Evolutionary conservation across 2,329 filamentous ascomycete species (phyloP), one percentile per base, ranked within the genome.

Genomic region (Diaporthe sp.): DNA sequence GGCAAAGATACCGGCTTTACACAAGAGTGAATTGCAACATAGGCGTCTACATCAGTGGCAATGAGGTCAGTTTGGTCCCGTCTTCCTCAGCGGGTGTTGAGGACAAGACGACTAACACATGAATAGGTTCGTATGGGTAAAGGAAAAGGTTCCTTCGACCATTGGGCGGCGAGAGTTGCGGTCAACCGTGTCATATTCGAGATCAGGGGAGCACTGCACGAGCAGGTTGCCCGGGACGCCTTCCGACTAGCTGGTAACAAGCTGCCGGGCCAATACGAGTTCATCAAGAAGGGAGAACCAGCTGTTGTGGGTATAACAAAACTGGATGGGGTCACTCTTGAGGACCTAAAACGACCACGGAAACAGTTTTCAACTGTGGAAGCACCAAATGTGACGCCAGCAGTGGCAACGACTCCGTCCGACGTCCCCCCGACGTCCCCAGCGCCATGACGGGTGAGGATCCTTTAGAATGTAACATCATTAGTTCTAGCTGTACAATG

Each of bases 71-170:
- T 77, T 27, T 50, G 19, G 50, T 12, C 25, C 37, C 2, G 47
- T 53, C 63, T 39, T 2, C 19, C 25, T 10, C 8, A 53, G 37
- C 17, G 35, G 27, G 25, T 27, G 32, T 51, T 9, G 53, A 25
- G 17, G 6, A 8, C 7, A 10, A n/a, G 9, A n/a, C 59, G 17
- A 61, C 73, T 76, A 30, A 76, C 61, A 44, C 22, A 50, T 37
- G 22, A 13, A 30, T 25, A 93, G 91, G 93, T 95, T 83, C 93
- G 97, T 90, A 99, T 99, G 97, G 97, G 97, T 83, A 99, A 98
- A 86, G 97, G 97, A 85, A 99, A 99, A 84, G 97, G 97, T 79
- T 94, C 93, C 76, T 98, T 99, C 82, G 97, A 99, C 83, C 94
- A 97, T 82, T 99, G 97, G 97, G 95, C 96, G 6, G 91, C 94